Percentiles rank a stretch among this genome's conserved stretches.
Evolutionary conservation across 208 protist genomes (phyloP).

Genomic region (Wallacemonas rigidus): DNA sequence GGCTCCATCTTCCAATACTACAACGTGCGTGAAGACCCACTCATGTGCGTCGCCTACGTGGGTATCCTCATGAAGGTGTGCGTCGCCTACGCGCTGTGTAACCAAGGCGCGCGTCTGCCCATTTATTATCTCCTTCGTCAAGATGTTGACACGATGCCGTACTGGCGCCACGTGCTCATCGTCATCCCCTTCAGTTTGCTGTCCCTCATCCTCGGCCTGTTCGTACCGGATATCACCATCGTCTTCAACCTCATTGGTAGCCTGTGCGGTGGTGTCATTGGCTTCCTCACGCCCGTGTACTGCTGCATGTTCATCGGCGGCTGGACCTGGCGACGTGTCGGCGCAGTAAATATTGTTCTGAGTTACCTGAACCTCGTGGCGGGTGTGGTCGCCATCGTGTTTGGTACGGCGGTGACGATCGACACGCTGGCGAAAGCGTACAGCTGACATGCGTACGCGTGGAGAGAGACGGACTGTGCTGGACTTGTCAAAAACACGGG

Average conservation of each 20-base stretch:
- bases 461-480: background rate
- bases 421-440: constrained; percentile 12
- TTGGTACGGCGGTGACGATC: constrained; percentile 45
- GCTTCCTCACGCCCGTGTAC: constrained; percentile 60
- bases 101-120: constrained; percentile 36
- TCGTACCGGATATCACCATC: constrained; percentile 66
- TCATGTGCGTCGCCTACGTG: constrained; percentile 52
- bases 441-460: background rate
- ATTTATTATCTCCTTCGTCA: constrained; percentile 40
- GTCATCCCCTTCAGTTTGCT: constrained; percentile 23
- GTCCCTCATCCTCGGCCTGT: constrained; percentile 50
- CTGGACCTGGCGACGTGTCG: constrained; percentile 38
- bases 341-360: constrained; percentile 30
- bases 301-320: constrained; percentile 53
- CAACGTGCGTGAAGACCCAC: constrained; percentile 26
- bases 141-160: constrained; percentile 32
- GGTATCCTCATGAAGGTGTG: constrained; percentile 56
- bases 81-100: constrained; percentile 49
- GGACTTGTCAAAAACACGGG: background rate
- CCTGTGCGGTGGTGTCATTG: constrained; percentile 56
- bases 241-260: constrained; percentile 65
- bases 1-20: constrained; percentile 42
- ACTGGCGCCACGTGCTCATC: constrained; percentile 36
- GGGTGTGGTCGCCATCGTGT: constrained; percentile 59
- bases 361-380: constrained; percentile 47